Evolutionary conservation across 169 alveolate species (phyloP).

Genomic region (Perkinsus olseni): DNA sequence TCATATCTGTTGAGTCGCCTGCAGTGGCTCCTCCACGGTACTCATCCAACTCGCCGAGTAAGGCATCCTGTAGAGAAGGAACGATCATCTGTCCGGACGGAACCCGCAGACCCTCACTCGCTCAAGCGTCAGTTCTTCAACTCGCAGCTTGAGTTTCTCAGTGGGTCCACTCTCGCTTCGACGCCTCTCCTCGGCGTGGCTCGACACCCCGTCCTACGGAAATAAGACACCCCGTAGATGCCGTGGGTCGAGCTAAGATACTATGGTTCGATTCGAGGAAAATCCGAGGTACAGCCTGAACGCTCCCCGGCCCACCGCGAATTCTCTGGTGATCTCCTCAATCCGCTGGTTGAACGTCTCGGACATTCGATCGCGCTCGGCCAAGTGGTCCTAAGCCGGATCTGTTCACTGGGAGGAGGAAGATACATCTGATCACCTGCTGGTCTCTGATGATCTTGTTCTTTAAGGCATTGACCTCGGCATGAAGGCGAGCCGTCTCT

Average conservation of each 20-base stretch:
- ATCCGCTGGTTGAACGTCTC: neutral
- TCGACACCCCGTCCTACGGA: neutral
- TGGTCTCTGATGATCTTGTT: neutral
- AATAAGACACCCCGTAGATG: no score
- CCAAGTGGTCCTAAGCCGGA: neutral
- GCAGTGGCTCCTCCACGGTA: neutral
- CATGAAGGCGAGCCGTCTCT: neutral
- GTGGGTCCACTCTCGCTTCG: neutral
- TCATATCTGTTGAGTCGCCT: no score
- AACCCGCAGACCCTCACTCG: neutral
- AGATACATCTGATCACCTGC: neutral
- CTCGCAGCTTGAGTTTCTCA: neutral
- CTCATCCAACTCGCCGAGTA: neutral
- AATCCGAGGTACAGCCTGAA: no score
- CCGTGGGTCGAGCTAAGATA: no score
- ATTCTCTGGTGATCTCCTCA: neutral
- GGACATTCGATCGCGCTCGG: neutral
- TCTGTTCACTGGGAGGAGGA: no score
- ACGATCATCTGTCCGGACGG: neutral
- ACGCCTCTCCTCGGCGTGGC: neutral
- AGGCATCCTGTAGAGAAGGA: neutral
- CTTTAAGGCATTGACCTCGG: neutral
- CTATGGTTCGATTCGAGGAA: no score
- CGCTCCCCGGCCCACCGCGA: neutral
- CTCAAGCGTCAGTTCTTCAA: neutral